Evolutionary conservation across 352 stramenopile genomes (phyloP).

Genomic region (Globisporangium nagaii): DNA sequence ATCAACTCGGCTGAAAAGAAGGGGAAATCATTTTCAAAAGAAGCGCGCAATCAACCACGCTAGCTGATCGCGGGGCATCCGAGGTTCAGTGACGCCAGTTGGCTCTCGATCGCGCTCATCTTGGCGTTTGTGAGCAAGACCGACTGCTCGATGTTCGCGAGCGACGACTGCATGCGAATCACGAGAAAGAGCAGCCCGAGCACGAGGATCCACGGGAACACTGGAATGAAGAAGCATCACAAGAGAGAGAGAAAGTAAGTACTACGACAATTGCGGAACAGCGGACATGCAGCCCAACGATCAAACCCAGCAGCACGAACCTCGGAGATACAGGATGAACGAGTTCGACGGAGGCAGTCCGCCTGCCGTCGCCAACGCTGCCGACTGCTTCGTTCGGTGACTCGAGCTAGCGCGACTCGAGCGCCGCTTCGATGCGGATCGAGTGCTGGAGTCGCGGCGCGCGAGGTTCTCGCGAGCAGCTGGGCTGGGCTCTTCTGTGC

Average conservation of each 20-base stretch:
- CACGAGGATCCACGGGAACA: conserved; percentile 71
- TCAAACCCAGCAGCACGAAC: neutral
- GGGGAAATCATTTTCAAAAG: neutral
- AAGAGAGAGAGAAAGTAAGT: neutral
- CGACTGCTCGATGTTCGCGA: conserved; percentile 55
- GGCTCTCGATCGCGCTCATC: conserved; percentile 27
- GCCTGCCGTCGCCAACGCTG: neutral
- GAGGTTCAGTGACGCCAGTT: conserved; percentile 12
- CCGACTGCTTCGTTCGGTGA: neutral
- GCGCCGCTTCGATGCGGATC: conserved; percentile 4
- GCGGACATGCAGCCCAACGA: too few species aligned
- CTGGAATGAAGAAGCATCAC: conserved; percentile 3
- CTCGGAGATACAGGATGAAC: conserved; percentile 16
- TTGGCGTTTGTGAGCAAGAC: conserved; percentile 35
- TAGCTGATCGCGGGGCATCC: conserved; percentile 17
- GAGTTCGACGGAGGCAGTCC: conserved; percentile 4
- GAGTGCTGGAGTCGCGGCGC: neutral
- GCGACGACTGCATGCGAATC: conserved; percentile 44
- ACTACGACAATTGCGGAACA: too few species aligned
- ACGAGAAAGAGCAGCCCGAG: conserved; percentile 57
- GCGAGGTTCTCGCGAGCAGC: neutral
- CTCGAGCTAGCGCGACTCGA: conserved; percentile 7
- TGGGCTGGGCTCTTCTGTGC: neutral
- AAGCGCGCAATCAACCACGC: neutral
- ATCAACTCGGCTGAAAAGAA: neutral